These are phyloP conservation scores for Dendrobium nobile DNA, from an alignment of 106 monocot genomes.

Conservation along the genomic window DNA sequence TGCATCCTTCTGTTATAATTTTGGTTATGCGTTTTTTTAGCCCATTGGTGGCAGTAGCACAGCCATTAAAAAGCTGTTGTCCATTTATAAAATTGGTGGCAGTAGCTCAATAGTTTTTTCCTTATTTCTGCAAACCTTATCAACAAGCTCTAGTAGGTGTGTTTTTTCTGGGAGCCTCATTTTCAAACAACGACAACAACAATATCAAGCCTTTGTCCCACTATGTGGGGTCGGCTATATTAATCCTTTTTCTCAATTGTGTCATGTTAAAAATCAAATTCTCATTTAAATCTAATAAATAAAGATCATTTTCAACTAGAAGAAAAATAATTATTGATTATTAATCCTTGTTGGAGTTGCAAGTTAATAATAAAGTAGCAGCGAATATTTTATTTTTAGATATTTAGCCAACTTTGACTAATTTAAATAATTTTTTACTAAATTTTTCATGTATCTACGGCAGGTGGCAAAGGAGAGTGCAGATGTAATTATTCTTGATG, in stretches of 20 bases:
- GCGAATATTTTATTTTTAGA: neutral
- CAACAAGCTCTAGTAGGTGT: neutral
- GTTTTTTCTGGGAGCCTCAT: neutral
- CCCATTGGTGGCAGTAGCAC: neutral
- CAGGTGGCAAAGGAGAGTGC: conserved; percentile 99
- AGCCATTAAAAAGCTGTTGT: neutral
- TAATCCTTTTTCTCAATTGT: no score
- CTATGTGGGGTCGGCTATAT: no score
- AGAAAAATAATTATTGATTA: neutral
- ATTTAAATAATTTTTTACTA: neutral
- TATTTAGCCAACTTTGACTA: neutral
- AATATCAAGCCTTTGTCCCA: no score
- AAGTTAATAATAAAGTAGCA: neutral
- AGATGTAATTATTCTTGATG: conserved; percentile 94
- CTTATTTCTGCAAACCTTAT: neutral
- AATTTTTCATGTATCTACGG: conserved; percentile 3
- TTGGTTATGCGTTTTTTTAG: neutral
- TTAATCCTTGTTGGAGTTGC: neutral
- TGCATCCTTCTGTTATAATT: neutral
- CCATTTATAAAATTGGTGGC: neutral
- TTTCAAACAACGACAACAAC: neutral
- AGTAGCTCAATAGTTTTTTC: neutral
- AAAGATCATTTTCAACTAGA: neutral
- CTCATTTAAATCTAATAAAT: no score
- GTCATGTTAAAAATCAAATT: no score